phyloP scores from a whole-genome alignment of 495 filamentous ascomycete genomes.

The Schizothecium vesticola region DNA sequence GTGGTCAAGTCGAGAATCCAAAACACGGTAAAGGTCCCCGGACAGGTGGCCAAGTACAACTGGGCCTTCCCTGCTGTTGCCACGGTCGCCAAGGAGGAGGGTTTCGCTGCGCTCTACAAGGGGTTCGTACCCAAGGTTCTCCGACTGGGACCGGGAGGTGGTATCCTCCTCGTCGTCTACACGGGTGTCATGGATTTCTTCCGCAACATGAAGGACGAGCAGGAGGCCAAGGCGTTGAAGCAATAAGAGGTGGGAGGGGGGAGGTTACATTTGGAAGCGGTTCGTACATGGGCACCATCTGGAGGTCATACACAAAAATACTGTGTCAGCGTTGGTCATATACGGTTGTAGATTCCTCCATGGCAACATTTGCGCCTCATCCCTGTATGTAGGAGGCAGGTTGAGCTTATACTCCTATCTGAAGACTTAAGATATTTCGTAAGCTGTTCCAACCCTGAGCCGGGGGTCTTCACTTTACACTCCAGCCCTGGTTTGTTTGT shows the following conservation, averaged over 20 bases:
- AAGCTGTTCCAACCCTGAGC: background rate
- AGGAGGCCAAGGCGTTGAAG: slow-evolving; percentile 5
- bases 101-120: slow-evolving; percentile 90
- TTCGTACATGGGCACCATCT: background rate
- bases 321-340: background rate
- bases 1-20: slow-evolving; percentile 98
- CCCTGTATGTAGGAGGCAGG: background rate
- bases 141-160: slow-evolving; percentile 37
- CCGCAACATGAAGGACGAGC: slow-evolving; percentile 34
- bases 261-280: background rate
- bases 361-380: slow-evolving; percentile 2
- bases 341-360: slow-evolving; percentile 3
- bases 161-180: slow-evolving; percentile 89
- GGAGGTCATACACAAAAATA: slow-evolving; percentile 1
- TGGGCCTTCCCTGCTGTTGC: slow-evolving; percentile 88
- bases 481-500: too few relatives aligned
- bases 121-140: slow-evolving; percentile 92
- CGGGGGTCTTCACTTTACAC: too few relatives aligned
- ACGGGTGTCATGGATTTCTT: slow-evolving; percentile 92
- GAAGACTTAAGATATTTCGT: too few relatives aligned
- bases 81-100: slow-evolving; percentile 88
- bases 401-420: background rate
- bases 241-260: background rate
- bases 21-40: slow-evolving; percentile 77
- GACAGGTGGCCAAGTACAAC: slow-evolving; percentile 86